Evolutionary conservation across 352 stramenopile species (phyloP).

Genomic region (Phytophthora megakarya): DNA sequence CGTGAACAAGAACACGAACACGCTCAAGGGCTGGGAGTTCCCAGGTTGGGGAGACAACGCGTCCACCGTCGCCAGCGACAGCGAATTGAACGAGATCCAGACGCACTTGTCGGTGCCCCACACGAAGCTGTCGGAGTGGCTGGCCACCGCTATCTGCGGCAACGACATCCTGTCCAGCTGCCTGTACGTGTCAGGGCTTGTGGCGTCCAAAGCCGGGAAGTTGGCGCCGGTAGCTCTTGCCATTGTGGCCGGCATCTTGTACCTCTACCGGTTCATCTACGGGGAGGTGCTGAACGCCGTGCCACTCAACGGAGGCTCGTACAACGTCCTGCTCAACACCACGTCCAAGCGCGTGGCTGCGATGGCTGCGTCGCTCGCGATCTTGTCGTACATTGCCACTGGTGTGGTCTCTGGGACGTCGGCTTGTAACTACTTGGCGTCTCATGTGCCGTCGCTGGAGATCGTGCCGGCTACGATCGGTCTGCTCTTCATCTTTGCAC

Average conservation of each 20-base stretch:
- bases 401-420: constrained; percentile 89
- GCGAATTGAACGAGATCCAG: constrained; percentile 77
- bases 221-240: constrained; percentile 90
- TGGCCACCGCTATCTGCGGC: constrained; percentile 94
- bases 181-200: constrained; percentile 89
- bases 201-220: constrained; percentile 89
- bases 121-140: constrained; percentile 91
- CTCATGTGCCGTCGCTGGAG: constrained; percentile 70
- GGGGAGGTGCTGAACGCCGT: constrained; percentile 93
- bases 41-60: constrained; percentile 80
- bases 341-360: constrained; percentile 94
- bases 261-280: constrained; percentile 94
- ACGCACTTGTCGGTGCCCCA: constrained; percentile 74
- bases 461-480: constrained; percentile 81
- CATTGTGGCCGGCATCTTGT: constrained; percentile 90
- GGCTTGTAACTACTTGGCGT: constrained; percentile 87
- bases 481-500: constrained; percentile 92
- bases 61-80: constrained; percentile 59
- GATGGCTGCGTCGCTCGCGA: constrained; percentile 92
- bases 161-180: constrained; percentile 96
- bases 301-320: constrained; percentile 94
- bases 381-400: constrained; percentile 97
- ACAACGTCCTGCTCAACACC: constrained; percentile 96
- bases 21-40: constrained; percentile 87
- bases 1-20: constrained; percentile 70